phyloP scores from a whole-genome alignment of 768 basidiomycete genomes.

The Paxillus involutus region DNA sequence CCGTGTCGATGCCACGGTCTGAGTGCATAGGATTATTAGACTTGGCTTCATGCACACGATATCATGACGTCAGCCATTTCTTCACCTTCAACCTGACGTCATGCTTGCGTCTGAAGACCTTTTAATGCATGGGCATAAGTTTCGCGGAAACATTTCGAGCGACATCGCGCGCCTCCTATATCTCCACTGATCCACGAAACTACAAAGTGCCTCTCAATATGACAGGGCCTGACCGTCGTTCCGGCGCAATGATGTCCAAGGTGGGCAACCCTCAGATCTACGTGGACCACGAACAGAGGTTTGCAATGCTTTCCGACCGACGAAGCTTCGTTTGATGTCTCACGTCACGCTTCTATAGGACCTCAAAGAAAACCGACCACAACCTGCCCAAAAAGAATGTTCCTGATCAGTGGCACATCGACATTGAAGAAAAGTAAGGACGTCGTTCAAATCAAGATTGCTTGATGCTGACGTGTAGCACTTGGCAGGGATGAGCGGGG shows the following conservation, averaged over 20 bases:
- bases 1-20: too few species aligned
- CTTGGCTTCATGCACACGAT: too few species aligned
- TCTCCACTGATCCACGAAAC: neutral
- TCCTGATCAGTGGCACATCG: conserved; percentile 35
- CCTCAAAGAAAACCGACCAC: conserved; percentile 20
- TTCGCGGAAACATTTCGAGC: too few species aligned
- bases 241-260: conserved; percentile 48
- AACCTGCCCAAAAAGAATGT: conserved; percentile 29
- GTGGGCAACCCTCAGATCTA: conserved; percentile 50
- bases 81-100: neutral
- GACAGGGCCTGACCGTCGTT: conserved; percentile 15
- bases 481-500: conserved; percentile 42
- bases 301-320: conserved; percentile 10
- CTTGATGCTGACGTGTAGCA: neutral
- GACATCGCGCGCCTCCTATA: too few species aligned
- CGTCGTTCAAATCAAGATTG: neutral
- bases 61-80: neutral
- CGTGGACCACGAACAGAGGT: conserved; percentile 50
- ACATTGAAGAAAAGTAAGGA: conserved; percentile 42
- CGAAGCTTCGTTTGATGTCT: conserved; percentile 4
- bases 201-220: conserved; percentile 8
- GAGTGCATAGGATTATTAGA: too few species aligned
- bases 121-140: neutral
- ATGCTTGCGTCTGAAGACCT: neutral
- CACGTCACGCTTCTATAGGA: conserved; percentile 13